phyloP scores from a whole-genome alignment of 2,329 filamentous ascomycete species.

The Raffaelea albimanens region DNA sequence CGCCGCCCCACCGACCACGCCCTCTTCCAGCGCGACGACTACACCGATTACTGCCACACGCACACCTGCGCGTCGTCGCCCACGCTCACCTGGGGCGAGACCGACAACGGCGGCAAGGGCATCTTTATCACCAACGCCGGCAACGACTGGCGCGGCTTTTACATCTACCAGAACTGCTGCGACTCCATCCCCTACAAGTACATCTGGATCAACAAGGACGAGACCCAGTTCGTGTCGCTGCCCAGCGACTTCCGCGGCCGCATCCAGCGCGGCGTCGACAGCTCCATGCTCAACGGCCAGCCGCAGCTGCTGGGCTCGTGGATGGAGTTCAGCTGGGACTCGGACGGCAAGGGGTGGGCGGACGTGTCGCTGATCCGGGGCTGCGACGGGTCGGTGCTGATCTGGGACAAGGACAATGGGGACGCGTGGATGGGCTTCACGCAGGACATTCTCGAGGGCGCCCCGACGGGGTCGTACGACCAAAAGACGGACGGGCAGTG shows the following conservation, averaged over 20 bases:
- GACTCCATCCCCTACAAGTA: slow-evolving; percentile 7
- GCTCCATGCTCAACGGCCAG: slow-evolving; percentile 4
- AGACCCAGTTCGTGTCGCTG: slow-evolving; percentile 6
- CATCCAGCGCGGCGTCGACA: slow-evolving; percentile 7
- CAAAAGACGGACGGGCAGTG: slow-evolving; percentile 7
- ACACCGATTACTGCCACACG: background rate
- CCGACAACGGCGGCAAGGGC: slow-evolving; percentile 4
- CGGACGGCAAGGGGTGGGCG: slow-evolving; percentile 3
- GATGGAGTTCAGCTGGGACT: slow-evolving; percentile 8
- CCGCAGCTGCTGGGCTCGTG: slow-evolving; percentile 2
- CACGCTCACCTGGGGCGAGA: slow-evolving; percentile 2
- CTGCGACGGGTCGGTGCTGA: slow-evolving; percentile 6
- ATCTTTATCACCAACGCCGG: slow-evolving; percentile 8
- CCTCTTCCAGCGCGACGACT: background rate
- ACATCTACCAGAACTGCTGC: slow-evolving; percentile 7
- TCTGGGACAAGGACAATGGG: slow-evolving; percentile 8
- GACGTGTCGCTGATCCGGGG: slow-evolving; percentile 9
- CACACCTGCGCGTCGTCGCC: background rate
- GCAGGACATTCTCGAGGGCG: slow-evolving; percentile 5
- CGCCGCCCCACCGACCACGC: background rate
- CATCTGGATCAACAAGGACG: slow-evolving; percentile 6
- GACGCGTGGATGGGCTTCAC: slow-evolving; percentile 7
- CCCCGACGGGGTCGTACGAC: slow-evolving; percentile 6
- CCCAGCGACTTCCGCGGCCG: slow-evolving; percentile 4
- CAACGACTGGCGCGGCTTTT: slow-evolving; percentile 7